phyloP scores from a whole-genome alignment of 164 flowering plant genomes.

The Vitis labrusca region DNA sequence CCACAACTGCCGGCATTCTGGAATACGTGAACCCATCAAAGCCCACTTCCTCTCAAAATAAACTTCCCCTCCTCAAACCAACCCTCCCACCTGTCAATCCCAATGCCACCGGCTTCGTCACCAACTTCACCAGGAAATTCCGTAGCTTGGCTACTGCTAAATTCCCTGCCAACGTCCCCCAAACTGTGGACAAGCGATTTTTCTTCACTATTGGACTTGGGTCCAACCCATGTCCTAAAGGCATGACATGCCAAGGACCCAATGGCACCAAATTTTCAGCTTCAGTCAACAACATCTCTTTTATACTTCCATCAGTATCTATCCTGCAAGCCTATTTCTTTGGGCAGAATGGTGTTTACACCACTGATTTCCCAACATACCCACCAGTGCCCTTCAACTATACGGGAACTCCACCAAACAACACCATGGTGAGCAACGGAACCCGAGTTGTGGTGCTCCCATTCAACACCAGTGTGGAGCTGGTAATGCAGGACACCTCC shows the following conservation, averaged over 20 bases:
- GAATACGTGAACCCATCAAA: slow-evolving; percentile 16
- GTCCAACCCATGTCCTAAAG: slow-evolving; percentile 21
- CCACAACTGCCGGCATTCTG: slow-evolving; percentile 50
- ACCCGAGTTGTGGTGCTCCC: slow-evolving; percentile 42
- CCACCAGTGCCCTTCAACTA: slow-evolving; percentile 40
- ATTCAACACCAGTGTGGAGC: slow-evolving; percentile 48
- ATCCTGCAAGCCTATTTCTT: slow-evolving; percentile 46
- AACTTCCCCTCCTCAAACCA: slow-evolving; percentile 15
- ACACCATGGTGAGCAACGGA: slow-evolving; percentile 39
- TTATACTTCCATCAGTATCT: slow-evolving; percentile 34
- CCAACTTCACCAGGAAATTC: slow-evolving; percentile 23
- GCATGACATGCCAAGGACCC: slow-evolving; percentile 56
- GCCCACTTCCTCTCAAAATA: neutral
- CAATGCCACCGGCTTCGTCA: slow-evolving; percentile 21
- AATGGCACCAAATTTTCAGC: slow-evolving; percentile 42
- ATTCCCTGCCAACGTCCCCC: slow-evolving; percentile 39
- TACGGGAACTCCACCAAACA: slow-evolving; percentile 50
- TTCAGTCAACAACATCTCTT: slow-evolving; percentile 51
- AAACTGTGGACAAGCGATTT: slow-evolving; percentile 24
- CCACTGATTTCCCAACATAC: slow-evolving; percentile 47
- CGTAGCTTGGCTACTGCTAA: slow-evolving; percentile 27
- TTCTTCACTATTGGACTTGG: slow-evolving; percentile 41
- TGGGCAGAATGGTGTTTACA: slow-evolving; percentile 47
- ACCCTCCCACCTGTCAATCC: slow-evolving; percentile 30
- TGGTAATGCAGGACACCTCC: slow-evolving; percentile 60